Evolutionary conservation across 2,329 filamentous ascomycete species (phyloP).

Genomic region (Aspergillus latus): DNA sequence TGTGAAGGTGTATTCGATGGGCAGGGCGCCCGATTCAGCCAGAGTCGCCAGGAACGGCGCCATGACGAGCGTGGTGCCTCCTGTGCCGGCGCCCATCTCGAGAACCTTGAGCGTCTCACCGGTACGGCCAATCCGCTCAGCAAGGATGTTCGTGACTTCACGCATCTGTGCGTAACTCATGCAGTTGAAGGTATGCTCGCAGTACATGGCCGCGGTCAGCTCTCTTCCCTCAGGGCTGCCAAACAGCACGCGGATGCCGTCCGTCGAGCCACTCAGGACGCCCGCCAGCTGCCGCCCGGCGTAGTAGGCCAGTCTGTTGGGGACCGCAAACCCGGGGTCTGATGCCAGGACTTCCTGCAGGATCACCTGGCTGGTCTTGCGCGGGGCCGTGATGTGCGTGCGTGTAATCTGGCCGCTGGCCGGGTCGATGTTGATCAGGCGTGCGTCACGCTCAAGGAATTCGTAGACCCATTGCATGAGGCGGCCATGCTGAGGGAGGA

Average conservation of each 20-base stretch:
- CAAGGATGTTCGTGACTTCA: neutral
- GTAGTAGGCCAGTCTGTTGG: slow-evolving; percentile 21
- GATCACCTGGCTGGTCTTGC: slow-evolving; percentile 21
- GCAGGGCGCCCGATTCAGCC: neutral
- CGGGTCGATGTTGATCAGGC: slow-evolving; percentile 29
- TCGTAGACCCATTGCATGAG: slow-evolving; percentile 34
- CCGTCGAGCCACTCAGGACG: slow-evolving; percentile 30
- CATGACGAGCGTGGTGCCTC: neutral
- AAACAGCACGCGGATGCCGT: slow-evolving; percentile 42
- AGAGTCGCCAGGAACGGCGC: neutral
- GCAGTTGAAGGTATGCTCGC: slow-evolving; percentile 43
- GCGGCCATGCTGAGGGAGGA: slow-evolving; percentile 26
- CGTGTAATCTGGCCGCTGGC: slow-evolving; percentile 26
- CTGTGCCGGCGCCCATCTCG: neutral
- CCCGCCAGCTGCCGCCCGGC: slow-evolving; percentile 19
- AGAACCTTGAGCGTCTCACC: neutral
- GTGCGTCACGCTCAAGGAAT: slow-evolving; percentile 31
- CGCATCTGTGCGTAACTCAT: neutral
- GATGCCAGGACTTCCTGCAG: slow-evolving; percentile 30
- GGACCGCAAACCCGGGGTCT: slow-evolving; percentile 20
- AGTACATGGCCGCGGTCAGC: slow-evolving; percentile 37
- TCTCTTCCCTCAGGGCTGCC: slow-evolving; percentile 34
- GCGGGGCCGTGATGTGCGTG: slow-evolving; percentile 25
- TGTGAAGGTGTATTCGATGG: slow-evolving; percentile 46
- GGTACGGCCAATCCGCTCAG: neutral